phyloP scores from a whole-genome alignment of 306 rosid species.

The Pyrus betulifolia region DNA sequence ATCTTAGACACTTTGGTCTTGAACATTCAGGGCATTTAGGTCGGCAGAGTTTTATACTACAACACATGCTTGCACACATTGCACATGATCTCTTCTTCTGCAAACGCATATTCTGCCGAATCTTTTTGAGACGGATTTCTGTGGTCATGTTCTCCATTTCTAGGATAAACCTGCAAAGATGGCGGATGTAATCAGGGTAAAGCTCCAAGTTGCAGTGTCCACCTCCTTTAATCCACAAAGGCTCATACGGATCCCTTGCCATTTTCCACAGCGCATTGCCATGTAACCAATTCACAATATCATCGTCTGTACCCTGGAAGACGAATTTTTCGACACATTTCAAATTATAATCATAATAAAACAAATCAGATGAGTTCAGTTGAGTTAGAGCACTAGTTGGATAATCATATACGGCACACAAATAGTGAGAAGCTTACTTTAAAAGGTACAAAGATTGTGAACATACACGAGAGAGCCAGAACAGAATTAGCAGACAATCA shows the following conservation, averaged over 20 bases:
- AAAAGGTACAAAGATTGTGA: not conserved
- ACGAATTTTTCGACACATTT: slow-evolving; percentile 16
- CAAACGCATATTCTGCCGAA: slow-evolving; percentile 31
- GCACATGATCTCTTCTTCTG: slow-evolving; percentile 26
- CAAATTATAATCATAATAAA: not conserved
- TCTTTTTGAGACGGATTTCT: slow-evolving; percentile 54
- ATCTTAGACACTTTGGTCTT: slow-evolving; percentile 17
- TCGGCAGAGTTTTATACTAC: slow-evolving; percentile 30
- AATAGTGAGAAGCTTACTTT: not conserved
- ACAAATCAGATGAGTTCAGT: not conserved
- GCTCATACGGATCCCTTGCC: slow-evolving; percentile 86
- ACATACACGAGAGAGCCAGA: not conserved
- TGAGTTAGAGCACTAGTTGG: not conserved
- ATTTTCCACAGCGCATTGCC: slow-evolving; percentile 84
- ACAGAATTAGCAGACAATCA: not conserved
- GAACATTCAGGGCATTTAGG: slow-evolving; percentile 36
- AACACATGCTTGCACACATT: slow-evolving; percentile 21
- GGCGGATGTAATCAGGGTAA: slow-evolving; percentile 91
- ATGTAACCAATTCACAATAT: slow-evolving; percentile 86
- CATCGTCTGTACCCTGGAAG: slow-evolving; percentile 92
- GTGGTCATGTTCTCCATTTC: slow-evolving; percentile 91
- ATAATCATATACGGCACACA: not conserved
- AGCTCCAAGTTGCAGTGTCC: slow-evolving; percentile 99
- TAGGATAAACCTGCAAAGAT: slow-evolving; percentile 66
- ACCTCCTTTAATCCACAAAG: slow-evolving; percentile 94